Evolutionary conservation across 805 yeast genomes (phyloP), one percentile per base, ranked within the genome.

Genomic region (Priceomyces medius): DNA sequence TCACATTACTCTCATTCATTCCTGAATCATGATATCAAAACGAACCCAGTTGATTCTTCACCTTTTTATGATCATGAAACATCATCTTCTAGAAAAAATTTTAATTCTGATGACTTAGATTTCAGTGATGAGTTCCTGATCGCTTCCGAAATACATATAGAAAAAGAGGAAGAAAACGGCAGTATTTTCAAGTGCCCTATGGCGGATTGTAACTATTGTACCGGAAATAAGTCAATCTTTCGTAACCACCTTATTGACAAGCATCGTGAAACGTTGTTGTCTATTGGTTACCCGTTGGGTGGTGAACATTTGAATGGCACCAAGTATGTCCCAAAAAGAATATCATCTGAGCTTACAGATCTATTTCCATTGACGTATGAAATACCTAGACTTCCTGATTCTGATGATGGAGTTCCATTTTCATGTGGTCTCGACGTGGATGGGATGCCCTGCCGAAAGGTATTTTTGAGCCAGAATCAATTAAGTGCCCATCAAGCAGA

Each of bases 101-200:
- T 26, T 6, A n/a, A 20, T 6, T 16, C 20, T 18, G 23, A 32
- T 20, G 35, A 18, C 6, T 18, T 32, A 13, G 53, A 44, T 14
- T 59, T 58, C 36, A 62, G 58, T 20, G 63, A 55, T 7, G 56
- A 58, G 32, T 62, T 53, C 40, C 58, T 53, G 55, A 47, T 61
- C 7, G 46, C 51, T 7, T 31, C 53, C 2, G 44, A 51, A 10
- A 37, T 45, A 12, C 29, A 27, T n/a, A 8, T 37, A 20, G 37
- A 23, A 13, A 26, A 14, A 13, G 31, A 24, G 13, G 28, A 14
- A 10, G 20, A 14, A 10, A 13, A 12, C 10, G 21, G 24, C 9
- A 16, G 21, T 4, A 35, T 60, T 2, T 58, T 46, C 35, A n/a
- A 42, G 10, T 64, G 69, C 42, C 58, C 61, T 7, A 55, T 64